These are phyloP conservation scores for Kregervanrija pseudodelftensis DNA, from an alignment of 805 yeast species.

Conservation along the genomic window DNA sequence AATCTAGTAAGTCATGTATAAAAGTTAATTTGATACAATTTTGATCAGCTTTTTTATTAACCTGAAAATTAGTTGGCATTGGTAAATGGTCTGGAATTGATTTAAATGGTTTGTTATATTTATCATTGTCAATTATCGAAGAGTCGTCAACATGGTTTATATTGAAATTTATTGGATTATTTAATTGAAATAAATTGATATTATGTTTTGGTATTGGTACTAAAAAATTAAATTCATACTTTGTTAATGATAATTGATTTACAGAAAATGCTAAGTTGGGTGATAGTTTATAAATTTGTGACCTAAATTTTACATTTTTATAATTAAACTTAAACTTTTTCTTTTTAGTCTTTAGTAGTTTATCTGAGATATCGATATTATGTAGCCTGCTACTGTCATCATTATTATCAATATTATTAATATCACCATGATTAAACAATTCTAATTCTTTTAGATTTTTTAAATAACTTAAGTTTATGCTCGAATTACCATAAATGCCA, in stretches of 20 bases:
- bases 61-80: slow-evolving; percentile 1
- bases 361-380: neutral
- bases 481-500: slow-evolving; percentile 16
- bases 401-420: neutral
- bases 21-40: slow-evolving; percentile 13
- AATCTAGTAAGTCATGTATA: slow-evolving; percentile 10
- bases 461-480: neutral
- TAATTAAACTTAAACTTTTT: slow-evolving; percentile 1
- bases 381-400: neutral
- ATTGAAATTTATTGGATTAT: slow-evolving; percentile 11
- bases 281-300: slow-evolving; percentile 13
- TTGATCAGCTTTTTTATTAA: slow-evolving; percentile 4
- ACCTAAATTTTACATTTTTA: neutral
- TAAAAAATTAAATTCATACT: slow-evolving; percentile 16
- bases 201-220: slow-evolving; percentile 20
- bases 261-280: slow-evolving; percentile 18
- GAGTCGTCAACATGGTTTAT: too few species aligned
- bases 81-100: neutral
- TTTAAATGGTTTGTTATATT: too few species aligned
- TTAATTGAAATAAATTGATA: slow-evolving; percentile 8
- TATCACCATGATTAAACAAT: neutral
- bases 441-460: slow-evolving; percentile 1
- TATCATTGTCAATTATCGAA: too few species aligned
- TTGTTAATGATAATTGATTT: slow-evolving; percentile 11
- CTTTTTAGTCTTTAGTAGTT: neutral